phyloP scores from a whole-genome alignment of 805 yeast genomes.

The Candida multigemmis region DNA sequence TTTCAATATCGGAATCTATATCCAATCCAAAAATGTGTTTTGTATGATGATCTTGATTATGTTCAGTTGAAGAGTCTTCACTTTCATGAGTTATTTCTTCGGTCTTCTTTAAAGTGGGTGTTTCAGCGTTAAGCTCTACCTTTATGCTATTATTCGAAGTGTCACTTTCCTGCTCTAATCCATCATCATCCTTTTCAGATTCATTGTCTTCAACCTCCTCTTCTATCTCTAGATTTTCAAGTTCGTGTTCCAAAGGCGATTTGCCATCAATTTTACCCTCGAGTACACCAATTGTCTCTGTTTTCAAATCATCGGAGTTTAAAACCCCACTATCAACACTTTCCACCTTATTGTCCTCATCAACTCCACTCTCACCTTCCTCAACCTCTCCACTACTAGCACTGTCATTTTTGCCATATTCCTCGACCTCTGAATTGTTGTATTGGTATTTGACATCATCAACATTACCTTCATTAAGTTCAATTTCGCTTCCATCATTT shows the following conservation, averaged over 20 bases:
- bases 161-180: neutral
- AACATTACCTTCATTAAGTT: too few species aligned
- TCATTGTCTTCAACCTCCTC: neutral
- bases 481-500: too few species aligned
- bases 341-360: neutral
- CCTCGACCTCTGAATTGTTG: too few species aligned
- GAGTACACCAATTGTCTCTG: neutral
- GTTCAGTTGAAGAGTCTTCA: neutral
- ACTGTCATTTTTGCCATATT: too few species aligned
- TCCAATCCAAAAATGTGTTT: slow-evolving; percentile 13
- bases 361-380: neutral
- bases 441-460: too few species aligned
- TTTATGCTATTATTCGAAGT: neutral
- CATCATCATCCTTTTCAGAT: neutral
- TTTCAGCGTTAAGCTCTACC: neutral
- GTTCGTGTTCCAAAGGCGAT: neutral
- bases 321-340: neutral
- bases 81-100: neutral
- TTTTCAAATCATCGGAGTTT: neutral
- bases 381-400: slow-evolving; percentile 1
- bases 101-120: too few species aligned
- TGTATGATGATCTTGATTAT: neutral
- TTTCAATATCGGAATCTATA: slow-evolving; percentile 10
- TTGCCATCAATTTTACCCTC: neutral
- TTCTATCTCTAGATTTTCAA: neutral